phyloP scores from a whole-genome alignment of 2,329 filamentous ascomycete genomes.

The Xylariaceae sp. region DNA sequence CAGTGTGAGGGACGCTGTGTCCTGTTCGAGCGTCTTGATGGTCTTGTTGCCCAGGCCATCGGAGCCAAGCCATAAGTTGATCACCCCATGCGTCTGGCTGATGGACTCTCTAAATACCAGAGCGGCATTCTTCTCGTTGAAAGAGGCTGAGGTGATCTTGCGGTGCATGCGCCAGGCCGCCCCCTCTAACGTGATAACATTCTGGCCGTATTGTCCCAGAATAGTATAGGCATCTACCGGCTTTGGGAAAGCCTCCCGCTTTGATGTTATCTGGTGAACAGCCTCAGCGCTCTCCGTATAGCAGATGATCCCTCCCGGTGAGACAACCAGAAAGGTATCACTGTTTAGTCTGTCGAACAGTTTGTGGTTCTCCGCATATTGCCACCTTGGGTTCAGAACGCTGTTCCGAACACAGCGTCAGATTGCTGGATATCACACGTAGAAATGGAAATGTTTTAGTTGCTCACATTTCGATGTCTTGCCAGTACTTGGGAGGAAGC shows the following conservation, averaged over 20 bases:
- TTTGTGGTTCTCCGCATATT: constrained; percentile 57
- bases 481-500: constrained; percentile 58
- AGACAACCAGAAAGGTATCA: constrained; percentile 67
- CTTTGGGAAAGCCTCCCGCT: constrained; percentile 74
- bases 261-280: constrained; percentile 65
- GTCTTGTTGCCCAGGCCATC: constrained; percentile 47
- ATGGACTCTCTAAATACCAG: constrained; percentile 67
- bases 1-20: constrained; percentile 65
- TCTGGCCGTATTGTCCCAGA: constrained; percentile 69
- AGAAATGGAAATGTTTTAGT: not conserved
- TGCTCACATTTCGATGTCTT: constrained; percentile 62
- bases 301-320: constrained; percentile 56
- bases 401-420: constrained; percentile 43
- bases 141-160: constrained; percentile 70
- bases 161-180: constrained; percentile 71
- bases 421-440: not conserved
- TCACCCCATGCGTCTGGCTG: constrained; percentile 64
- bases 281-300: constrained; percentile 66
- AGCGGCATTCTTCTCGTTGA: constrained; percentile 75
- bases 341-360: constrained; percentile 62
- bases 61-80: constrained; percentile 57
- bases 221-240: constrained; percentile 61
- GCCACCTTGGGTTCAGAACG: constrained; percentile 60
- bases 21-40: constrained; percentile 59
- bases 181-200: constrained; percentile 72